These are phyloP conservation scores for Sisymbrium altissimum DNA, from an alignment of 345 rosid species.

Conservation along the genomic window DNA sequence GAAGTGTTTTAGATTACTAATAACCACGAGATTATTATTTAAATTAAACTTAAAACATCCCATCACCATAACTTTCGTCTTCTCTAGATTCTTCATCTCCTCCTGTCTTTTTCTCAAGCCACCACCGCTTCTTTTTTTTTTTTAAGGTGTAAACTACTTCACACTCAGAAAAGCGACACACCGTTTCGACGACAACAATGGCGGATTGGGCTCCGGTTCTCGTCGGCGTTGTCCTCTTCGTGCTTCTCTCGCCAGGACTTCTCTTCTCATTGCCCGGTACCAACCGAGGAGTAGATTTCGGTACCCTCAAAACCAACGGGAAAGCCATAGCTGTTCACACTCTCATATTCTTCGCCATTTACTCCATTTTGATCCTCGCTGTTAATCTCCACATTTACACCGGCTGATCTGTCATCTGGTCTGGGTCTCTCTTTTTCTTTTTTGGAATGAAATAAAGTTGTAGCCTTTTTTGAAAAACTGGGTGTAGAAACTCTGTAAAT, in stretches of 20 bases:
- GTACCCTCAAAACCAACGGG: constrained; percentile 87
- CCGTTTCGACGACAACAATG: constrained; percentile 35
- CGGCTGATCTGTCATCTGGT: constrained; percentile 31
- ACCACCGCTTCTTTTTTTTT: constrained; percentile 2
- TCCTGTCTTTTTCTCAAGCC: neutral
- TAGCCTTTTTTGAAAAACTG: constrained; percentile 9
- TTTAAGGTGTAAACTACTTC: neutral
- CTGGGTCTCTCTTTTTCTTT: neutral
- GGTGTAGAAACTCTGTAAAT: constrained; percentile 8
- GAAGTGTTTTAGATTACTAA: neutral
- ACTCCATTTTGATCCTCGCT: constrained; percentile 67
- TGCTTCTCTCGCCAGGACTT: constrained; percentile 82
- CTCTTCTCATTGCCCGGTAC: constrained; percentile 75
- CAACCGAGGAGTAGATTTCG: constrained; percentile 59
- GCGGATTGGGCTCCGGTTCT: constrained; percentile 96
- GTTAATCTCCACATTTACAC: constrained; percentile 80
- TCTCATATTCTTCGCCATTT: constrained; percentile 73
- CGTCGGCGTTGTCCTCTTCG: constrained; percentile 76
- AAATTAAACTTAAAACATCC: no score
- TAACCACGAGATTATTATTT: neutral
- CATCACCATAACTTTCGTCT: neutral
- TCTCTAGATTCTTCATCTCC: constrained; percentile 3
- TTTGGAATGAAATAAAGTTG: constrained; percentile 5
- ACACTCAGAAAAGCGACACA: neutral
- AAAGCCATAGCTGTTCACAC: constrained; percentile 80